Evolutionary conservation across 1,284 basidiomycete genomes (phyloP), one percentile per base, ranked within the genome.

Genomic region (Ceratobasidium sp.): DNA sequence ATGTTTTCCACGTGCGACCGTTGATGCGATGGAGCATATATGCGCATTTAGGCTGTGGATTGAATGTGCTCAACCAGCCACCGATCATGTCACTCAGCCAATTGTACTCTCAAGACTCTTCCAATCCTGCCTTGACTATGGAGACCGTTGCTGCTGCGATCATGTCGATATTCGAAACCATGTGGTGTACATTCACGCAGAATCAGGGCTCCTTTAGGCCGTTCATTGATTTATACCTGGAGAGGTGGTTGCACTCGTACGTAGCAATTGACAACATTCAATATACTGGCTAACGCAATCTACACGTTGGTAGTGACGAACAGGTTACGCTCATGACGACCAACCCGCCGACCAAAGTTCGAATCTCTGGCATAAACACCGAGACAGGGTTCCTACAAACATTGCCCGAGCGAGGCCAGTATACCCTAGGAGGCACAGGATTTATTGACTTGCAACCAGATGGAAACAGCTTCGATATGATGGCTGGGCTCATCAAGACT

Each of bases 381-480:
- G 94, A 98, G 77, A 87, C 95, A 79, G 97, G 97, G 0, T 85
- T 98, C 45, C 83, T 99, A 74, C 90, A 95, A 66, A 97, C 96
- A 1, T 83, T 94, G 11, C 91, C 92, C 0, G 87, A 90, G 76
- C 81, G 84, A 33, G 82, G 81, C 57, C 59, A 60, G 44, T 85
- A 41, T 11, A 41, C 82, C 36, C 85, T 81, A 83, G 79, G 62
- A 78, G 75, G 72, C 77, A 60, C 76, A 36, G 78, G 80, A 59
- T 87, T 82, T 66, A 85, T 90, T 53, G 89, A 91, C 79, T 80
- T 91, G 24, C 97, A 98, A 82, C 98, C 97, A 1, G 96, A 99
- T 80, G 96, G 97, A 36, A 99, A 99, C 82, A 95, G 94, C 80
- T 99, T 99, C 80, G 97, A 99, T 82, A 87, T 99, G 80, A 93